Base-by-base conservation (phyloP, 2,329 filamentous ascomycete genomes). In the Fusarium subtropicale region DNA sequence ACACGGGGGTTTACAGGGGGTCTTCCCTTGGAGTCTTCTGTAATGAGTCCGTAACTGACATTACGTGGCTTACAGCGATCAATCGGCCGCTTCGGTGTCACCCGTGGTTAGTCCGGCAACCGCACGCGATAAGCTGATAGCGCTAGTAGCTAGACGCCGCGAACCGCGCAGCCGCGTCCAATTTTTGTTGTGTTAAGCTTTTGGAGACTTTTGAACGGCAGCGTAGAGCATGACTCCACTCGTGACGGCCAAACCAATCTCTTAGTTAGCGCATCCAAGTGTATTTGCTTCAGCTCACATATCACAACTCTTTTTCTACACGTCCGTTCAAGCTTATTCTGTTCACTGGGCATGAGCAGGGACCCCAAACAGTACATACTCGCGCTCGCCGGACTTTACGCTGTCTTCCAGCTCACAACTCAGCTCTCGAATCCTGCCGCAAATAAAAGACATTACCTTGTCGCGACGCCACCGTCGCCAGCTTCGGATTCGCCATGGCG, bases 401-500 rank as follows among this genome's bases (percentile, higher is more conserved):
- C 76, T 60, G 41, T 80, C 56, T 79, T 77, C 68, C 79, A 80
- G 68, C 74, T 80, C 64, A 61, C 78, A 46, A 80, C 78, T 30
- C 78, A 79, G 58, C 65, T 73, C 54, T 73, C 72, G 33, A 79
- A 78, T 66, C 77, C 77, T 46, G 61, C 69, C 57, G 68, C 72
- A 38, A 75, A 63, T 47, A 66, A 69, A 56, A 75, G 70, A 48
- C 67, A 75, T n/a, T 70, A 69, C 31, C 60, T 74, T 53, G 71
- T 68, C 69, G 67, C 71, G 69, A 71, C 60, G 62, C 66, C 73
- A 63, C 63, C 56, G 66, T 73, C 76, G 70, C 72, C 69, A 57
- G 63, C 42, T 61, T 60, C 70, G 16, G 54, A 54, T 72, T 73
- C 76, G 83, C 79, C 77, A 91, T 90, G 88, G 88, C 87, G 75